phyloP scores from a whole-genome alignment of 78 protist genomes.

The Dictyostelium discoideum region DNA sequence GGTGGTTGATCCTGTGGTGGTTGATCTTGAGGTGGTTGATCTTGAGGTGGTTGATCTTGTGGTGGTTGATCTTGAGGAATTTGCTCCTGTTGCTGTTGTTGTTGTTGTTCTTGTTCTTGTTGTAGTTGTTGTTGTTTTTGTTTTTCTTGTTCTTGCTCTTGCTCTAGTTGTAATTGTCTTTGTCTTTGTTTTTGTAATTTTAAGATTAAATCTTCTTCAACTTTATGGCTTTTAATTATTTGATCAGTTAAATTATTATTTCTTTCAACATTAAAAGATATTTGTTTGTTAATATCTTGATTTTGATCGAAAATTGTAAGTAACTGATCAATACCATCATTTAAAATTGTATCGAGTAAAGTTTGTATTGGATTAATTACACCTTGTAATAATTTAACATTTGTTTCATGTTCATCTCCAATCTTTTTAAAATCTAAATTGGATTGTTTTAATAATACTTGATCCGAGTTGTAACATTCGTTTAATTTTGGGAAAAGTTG shows the following conservation, averaged over 20 bases:
- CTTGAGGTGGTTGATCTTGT: background rate
- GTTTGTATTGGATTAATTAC: background rate
- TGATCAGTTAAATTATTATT: background rate
- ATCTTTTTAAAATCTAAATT: background rate
- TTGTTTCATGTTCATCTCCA: background rate
- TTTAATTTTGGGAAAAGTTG: background rate
- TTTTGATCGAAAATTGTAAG: background rate
- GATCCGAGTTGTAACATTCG: background rate
- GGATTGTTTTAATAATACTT: background rate
- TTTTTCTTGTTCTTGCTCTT: background rate
- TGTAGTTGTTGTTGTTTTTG: background rate
- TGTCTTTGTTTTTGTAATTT: background rate
- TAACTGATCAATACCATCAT: background rate
- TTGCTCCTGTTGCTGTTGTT: background rate
- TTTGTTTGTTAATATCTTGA: background rate
- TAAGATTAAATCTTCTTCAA: background rate
- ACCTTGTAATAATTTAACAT: background rate
- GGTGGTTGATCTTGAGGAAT: background rate
- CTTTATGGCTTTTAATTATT: background rate
- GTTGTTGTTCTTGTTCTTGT: background rate
- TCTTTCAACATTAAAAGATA: background rate
- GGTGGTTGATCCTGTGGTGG: background rate
- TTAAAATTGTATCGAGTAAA: too few relatives aligned
- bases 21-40: background rate
- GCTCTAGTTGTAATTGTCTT: background rate